Evolutionary conservation across 1,139 yeast species (phyloP), one percentile per base, ranked within the genome.

Genomic region (Diutina ranongensis): DNA sequence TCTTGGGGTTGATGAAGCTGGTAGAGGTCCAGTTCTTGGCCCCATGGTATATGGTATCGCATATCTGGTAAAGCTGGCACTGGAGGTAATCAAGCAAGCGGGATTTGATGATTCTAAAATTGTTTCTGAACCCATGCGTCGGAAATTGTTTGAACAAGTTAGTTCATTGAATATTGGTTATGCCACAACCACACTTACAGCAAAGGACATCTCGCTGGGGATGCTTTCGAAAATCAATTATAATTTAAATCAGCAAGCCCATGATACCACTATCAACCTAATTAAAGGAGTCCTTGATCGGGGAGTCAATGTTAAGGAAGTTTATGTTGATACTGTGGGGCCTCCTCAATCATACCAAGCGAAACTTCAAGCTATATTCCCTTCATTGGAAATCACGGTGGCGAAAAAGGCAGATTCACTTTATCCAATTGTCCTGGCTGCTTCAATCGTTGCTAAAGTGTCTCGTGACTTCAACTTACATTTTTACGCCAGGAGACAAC

Each of bases 11-110:
- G 98, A 92, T 60, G 99, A 92, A 60, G 98, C 99, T 0, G 98
- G 99, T 0, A 72, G 99, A 52, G 99, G 99, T 0, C 98, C 99
- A 0, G 97, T 94, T 0, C 58, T 92, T 46, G 94, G 98, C 0
- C 95, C 97, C 0, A 94, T 92, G 98, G 98, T 94, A 1, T 92
- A 92, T 56, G 95, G 95, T 1, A 68, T 87, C 2, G 80, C 94
- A 2, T 92, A 87, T 58, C 81, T 95, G 53, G 64, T 80, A 16
- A 76, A 83, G 46, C 22, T 25, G 32, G n/a, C 18, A 4, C 32
- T n/a, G 13, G 42, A 25, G 1, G 20, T n/a, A 8, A 38, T 38
- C 2, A 68, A 67, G 7, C 64, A 71, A 34, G 81, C 76, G 51
- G 96, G 92, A 10, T 92, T 92, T 64, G 95, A 89, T 27, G 99